phyloP scores from a whole-genome alignment of 805 yeast genomes.

The Starmerella powellii region DNA sequence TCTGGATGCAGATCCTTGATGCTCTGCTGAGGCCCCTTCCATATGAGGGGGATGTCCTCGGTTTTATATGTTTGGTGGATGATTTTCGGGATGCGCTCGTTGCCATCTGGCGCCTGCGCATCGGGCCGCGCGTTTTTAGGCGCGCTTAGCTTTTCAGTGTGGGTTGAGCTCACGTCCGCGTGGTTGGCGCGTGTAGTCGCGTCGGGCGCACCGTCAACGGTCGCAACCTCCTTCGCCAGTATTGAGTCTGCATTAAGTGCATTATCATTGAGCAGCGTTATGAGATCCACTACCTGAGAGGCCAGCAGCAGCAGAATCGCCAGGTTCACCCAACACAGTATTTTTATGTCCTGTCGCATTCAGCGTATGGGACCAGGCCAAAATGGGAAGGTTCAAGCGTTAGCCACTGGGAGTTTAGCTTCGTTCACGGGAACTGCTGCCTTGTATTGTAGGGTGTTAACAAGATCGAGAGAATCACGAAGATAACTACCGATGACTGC shows the following conservation, averaged over 20 bases:
- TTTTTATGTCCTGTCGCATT: conserved; percentile 7
- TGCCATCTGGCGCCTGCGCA: conserved; percentile 27
- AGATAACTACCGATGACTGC: too few species aligned
- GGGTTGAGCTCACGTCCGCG: too few species aligned
- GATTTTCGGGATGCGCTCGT: conserved; percentile 55
- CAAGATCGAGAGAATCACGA: too few species aligned
- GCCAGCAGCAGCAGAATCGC: conserved; percentile 32
- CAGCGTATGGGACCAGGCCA: too few species aligned
- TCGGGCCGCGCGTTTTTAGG: conserved; percentile 1
- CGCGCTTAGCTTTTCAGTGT: too few species aligned
- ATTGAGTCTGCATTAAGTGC: conserved; percentile 50
- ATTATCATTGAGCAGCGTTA: conserved; percentile 64
- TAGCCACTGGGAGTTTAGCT: too few species aligned
- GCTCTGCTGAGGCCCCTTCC: conserved; percentile 67
- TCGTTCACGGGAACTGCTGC: too few species aligned
- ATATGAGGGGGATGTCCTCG: conserved; percentile 62
- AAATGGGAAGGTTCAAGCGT: too few species aligned
- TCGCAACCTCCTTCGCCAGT: conserved; percentile 52
- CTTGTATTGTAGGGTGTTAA: too few species aligned
- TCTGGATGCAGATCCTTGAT: conserved; percentile 77
- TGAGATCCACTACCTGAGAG: conserved; percentile 59
- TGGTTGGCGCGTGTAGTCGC: too few species aligned
- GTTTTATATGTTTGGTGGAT: conserved; percentile 89
- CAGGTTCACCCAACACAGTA: conserved; percentile 21
- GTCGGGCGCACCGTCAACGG: too few species aligned